phyloP scores from a whole-genome alignment of 176 grass and related monocot genomes.

The Zea luxurians region DNA sequence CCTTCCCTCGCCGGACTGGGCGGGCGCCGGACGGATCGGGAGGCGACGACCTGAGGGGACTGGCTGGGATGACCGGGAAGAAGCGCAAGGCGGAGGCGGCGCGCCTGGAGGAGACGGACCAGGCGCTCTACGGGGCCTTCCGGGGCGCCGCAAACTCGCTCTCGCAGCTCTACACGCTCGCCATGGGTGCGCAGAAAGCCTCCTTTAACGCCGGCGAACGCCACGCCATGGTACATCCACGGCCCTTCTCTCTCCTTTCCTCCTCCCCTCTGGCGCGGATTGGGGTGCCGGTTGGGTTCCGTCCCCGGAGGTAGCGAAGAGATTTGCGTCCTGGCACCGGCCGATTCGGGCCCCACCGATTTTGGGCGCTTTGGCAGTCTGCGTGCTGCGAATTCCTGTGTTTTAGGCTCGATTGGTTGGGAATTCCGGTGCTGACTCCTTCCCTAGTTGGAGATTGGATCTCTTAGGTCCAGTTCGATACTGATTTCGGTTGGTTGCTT shows the following conservation, averaged over 20 bases:
- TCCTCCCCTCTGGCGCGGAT: neutral
- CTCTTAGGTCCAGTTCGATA: neutral
- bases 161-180: slow-evolving; percentile 67
- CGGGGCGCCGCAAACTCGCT: slow-evolving; percentile 66
- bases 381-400: neutral
- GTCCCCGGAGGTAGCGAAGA: neutral
- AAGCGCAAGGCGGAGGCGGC: slow-evolving; percentile 74
- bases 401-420: neutral
- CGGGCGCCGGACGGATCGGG: neutral
- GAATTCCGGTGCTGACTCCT: neutral
- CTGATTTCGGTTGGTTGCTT: neutral
- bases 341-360: neutral
- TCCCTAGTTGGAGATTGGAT: neutral
- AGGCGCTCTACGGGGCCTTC: slow-evolving; percentile 67
- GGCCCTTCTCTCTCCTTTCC: too few species aligned
- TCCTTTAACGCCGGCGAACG: slow-evolving; percentile 73
- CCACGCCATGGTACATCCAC: slow-evolving; percentile 58
- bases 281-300: neutral
- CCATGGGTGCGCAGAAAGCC: slow-evolving; percentile 67
- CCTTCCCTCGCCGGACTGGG: neutral
- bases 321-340: neutral
- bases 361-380: neutral
- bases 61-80: slow-evolving; percentile 45
- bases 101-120: slow-evolving; percentile 74
- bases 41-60: neutral